A percentile compares a stretch with the other conserved stretches of the same genome.
These are phyloP conservation scores for Verticillium isaacii DNA, from an alignment of 2,329 filamentous ascomycete species.

Conservation along the genomic window DNA sequence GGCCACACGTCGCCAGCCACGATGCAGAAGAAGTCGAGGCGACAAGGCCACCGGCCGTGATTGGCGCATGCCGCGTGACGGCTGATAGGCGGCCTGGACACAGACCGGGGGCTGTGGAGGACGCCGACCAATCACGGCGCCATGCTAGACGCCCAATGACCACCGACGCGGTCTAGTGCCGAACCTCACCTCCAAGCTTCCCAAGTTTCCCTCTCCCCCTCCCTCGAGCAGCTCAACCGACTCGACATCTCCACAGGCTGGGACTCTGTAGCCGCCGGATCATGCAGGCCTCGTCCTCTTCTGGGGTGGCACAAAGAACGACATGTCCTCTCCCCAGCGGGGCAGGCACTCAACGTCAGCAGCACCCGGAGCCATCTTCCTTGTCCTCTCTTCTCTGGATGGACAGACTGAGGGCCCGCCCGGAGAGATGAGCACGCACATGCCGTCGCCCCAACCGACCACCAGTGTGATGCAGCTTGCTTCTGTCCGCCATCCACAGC, in stretches of 20 bases:
- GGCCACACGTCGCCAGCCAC: not conserved
- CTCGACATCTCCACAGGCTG: not conserved
- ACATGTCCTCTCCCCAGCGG: not conserved
- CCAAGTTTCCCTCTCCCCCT: slow-evolving; percentile 5
- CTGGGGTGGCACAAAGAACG: not conserved
- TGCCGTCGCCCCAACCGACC: not conserved
- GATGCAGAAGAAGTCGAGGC: not conserved
- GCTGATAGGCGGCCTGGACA: slow-evolving; percentile 10
- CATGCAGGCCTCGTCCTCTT: not conserved
- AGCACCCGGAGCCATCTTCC: not conserved
- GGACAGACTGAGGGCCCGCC: not conserved
- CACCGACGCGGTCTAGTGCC: slow-evolving; percentile 7
- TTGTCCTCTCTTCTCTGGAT: not conserved
- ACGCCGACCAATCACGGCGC: slow-evolving; percentile 7
- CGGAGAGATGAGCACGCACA: not conserved
- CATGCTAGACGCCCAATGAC: slow-evolving; percentile 11
- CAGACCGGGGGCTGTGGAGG: slow-evolving; percentile 2
- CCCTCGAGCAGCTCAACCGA: not conserved
- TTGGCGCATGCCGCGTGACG: slow-evolving; percentile 11
- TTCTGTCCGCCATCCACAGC: not conserved
- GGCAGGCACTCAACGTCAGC: not conserved
- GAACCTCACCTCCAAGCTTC: slow-evolving; percentile 1
- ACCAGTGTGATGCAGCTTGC: not conserved
- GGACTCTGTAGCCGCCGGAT: not conserved
- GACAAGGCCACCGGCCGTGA: not conserved